Base-by-base conservation (phyloP, 306 rosid species). In the Elaeagnus macrophylla region DNA sequence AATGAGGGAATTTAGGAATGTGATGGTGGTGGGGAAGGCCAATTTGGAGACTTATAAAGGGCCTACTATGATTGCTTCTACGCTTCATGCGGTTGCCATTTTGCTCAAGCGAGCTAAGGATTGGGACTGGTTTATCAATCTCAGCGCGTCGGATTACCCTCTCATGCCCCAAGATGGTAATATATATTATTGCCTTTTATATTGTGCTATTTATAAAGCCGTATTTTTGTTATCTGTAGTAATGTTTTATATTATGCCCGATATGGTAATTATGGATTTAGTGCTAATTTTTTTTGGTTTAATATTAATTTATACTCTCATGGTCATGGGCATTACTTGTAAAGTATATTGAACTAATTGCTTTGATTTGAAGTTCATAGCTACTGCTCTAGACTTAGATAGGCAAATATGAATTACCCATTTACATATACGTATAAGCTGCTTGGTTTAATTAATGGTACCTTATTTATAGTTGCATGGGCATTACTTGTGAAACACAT, bases 61-160 rank as follows among this genome's bases (percentile, higher is more conserved):
- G 5, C 95, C 99, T 1, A 80, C 93, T 5, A 72, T 71, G 89
- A 71, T 75, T 40, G 96, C 96, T 61, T 67, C 74, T 46, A 80
- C 93, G 2, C 95, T 91, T 17, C 93, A 91, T 36, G 79, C 78
- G 15, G 65, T 84, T 71, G 89, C 96, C 0, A 64, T 87, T 54
- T 65, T 87, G 73, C 83, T 91, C 40, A 84, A 83, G 71, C 54
- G 53, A 48, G 81, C 70, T 1, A 47, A 52, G 32, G 87, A 91
- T 25, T 91, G 96, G 96, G 95, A 91, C 32, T 86, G 97, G 96
- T 91, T 91, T 59, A 68, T 91, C 61, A 87, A 84, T 67, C 96
- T 91, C 12, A 72, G 95, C 56, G 83, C 93, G 2, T 78, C 93
- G 57, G 99, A 91, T 84, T 91, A 91, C 64, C 99, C 99, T 57